phyloP scores from a whole-genome alignment of 2,329 filamentous ascomycete genomes.

The Sarocladiaceae sp. region DNA sequence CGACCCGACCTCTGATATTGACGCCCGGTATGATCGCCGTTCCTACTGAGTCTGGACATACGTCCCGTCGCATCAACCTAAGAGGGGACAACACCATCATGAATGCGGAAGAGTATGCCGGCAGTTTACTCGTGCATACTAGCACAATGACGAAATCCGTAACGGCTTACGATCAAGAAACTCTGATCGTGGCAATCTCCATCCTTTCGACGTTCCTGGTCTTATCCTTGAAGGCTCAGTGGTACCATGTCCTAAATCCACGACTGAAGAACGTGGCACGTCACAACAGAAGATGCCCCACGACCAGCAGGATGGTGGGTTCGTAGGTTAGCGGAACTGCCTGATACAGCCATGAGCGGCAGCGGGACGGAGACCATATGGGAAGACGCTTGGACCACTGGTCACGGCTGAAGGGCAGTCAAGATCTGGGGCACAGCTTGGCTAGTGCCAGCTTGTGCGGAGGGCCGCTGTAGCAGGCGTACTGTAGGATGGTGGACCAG shows the following conservation, averaged over 20 bases:
- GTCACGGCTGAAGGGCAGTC: too few relatives aligned
- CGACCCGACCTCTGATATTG: not conserved
- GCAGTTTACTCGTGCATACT: not conserved
- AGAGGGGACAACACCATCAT: not conserved
- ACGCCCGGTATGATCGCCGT: too few relatives aligned
- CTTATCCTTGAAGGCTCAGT: too few relatives aligned
- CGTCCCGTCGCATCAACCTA: too few relatives aligned
- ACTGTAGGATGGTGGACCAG: not conserved
- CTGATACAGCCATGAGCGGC: not conserved
- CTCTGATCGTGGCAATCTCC: not conserved
- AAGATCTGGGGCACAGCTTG: slow-evolving; percentile 5
- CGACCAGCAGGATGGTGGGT: not conserved
- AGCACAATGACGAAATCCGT: too few relatives aligned
- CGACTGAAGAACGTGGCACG: not conserved
- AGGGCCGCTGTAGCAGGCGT: not conserved
- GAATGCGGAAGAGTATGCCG: slow-evolving; percentile 1
- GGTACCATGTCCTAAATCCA: not conserved
- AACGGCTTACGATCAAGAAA: too few relatives aligned
- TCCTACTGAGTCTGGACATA: too few relatives aligned
- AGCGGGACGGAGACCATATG: not conserved
- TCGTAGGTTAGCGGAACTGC: not conserved
- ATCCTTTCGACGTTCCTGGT: not conserved
- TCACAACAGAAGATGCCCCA: not conserved
- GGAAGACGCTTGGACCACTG: not conserved
- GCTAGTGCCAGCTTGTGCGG: not conserved